phyloP scores from a whole-genome alignment of 78 protist species.

The Dictyostelium discoideum region dicty_2.7 NC_007089.4:1679001-1679500 shows the following conservation, averaged over 20 bases:
- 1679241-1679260: slow-evolving; percentile 23
- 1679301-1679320: slow-evolving; percentile 19
- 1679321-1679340: slow-evolving; percentile 52
- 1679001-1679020: slow-evolving; percentile 47
- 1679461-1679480: slow-evolving; percentile 5
- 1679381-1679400: slow-evolving; percentile 14
- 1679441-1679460: slow-evolving; percentile 30
- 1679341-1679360: slow-evolving; percentile 42
- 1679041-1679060: background rate
- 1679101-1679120: slow-evolving; percentile 63
- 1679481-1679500: slow-evolving; percentile 43
- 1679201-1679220: slow-evolving; percentile 18
- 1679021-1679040: slow-evolving; percentile 35
- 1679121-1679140: slow-evolving; percentile 23
- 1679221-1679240: slow-evolving; percentile 65
- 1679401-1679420: slow-evolving; percentile 67
- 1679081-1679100: slow-evolving; percentile 40
- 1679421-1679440: slow-evolving; percentile 53
- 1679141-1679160: slow-evolving; percentile 20
- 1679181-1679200: slow-evolving; percentile 7
- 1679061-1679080: background rate
- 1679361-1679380: slow-evolving; percentile 31
- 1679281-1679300: background rate
- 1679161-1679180: background rate
- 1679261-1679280: background rate